These are phyloP conservation scores for Penicillium sp. DNA, from an alignment of 2,329 filamentous ascomycete genomes.

Conservation along the genomic window DNA sequence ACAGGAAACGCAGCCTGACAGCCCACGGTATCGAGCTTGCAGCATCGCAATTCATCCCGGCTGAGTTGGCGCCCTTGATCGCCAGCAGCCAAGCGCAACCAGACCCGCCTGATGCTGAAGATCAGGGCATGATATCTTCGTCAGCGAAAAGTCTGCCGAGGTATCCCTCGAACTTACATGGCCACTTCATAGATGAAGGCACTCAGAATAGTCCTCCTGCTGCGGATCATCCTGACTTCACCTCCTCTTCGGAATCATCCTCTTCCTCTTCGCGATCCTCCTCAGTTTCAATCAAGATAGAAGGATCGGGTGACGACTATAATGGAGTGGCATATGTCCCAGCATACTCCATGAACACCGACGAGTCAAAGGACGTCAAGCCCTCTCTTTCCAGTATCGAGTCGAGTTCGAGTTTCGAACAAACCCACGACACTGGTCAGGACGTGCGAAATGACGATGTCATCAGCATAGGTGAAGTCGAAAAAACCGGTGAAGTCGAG, in stretches of 20 bases:
- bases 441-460: neutral
- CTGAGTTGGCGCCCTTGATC: conserved; percentile 1
- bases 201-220: conserved; percentile 1
- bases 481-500: too few relatives aligned
- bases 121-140: conserved; percentile 11
- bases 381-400: neutral
- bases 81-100: neutral
- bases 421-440: neutral
- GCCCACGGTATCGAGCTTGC: conserved; percentile 27
- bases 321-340: neutral
- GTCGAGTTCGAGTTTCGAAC: neutral
- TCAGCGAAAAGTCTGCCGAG: conserved; percentile 27
- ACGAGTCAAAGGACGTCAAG: neutral
- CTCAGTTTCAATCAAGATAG: conserved; percentile 7
- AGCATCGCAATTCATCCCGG: conserved; percentile 22
- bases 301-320: neutral
- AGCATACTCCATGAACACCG: neutral
- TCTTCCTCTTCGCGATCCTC: neutral
- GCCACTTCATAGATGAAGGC: conserved; percentile 18
- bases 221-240: neutral
- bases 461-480: conserved; percentile 3
- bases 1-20: conserved; percentile 38
- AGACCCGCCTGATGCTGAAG: neutral
- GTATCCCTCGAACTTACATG: conserved; percentile 21
- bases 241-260: neutral